A percentile compares a stretch with the other conserved stretches of the same genome.
Evolutionary conservation across 257 asterid genomes (phyloP).

Genomic region (Nicotiana tomentosiformis): DNA sequence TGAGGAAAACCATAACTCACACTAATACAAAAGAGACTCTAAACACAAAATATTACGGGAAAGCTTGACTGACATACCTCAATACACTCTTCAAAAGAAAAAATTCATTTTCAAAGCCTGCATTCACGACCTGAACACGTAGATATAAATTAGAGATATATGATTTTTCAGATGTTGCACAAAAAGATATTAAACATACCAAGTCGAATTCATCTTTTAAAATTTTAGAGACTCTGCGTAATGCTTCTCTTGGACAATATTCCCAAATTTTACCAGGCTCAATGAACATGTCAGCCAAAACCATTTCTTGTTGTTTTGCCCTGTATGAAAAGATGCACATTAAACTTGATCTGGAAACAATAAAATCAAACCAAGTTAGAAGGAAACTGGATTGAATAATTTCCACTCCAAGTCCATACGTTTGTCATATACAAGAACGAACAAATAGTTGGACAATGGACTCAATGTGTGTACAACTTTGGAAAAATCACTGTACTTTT

Average conservation of each 20-base stretch:
- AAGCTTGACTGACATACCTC: conserved; percentile 38
- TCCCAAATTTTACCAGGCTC: conserved; percentile 87
- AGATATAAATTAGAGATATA: conserved; percentile 21
- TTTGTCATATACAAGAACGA: background rate
- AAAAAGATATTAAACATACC: conserved; percentile 38
- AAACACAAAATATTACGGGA: background rate
- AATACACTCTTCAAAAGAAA: conserved; percentile 50
- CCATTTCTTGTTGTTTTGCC: conserved; percentile 92
- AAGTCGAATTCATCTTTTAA: conserved; percentile 75
- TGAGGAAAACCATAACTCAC: conserved; percentile 30
- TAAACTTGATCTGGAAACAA: background rate
- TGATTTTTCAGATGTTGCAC: background rate
- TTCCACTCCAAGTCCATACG: background rate
- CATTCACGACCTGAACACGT: conserved; percentile 66
- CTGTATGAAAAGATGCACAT: conserved; percentile 32
- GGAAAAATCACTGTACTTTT: background rate
- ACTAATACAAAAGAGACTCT: conserved; percentile 5
- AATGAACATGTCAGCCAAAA: conserved; percentile 77
- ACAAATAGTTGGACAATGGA: background rate
- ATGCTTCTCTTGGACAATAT: conserved; percentile 83
- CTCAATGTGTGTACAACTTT: background rate
- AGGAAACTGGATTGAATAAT: background rate
- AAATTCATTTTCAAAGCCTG: conserved; percentile 92
- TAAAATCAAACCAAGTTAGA: background rate
- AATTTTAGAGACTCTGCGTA: conserved; percentile 63